Conservation (phyloP, 805 yeast genomes). For the Teunomyces lycoperdinae region DNA sequence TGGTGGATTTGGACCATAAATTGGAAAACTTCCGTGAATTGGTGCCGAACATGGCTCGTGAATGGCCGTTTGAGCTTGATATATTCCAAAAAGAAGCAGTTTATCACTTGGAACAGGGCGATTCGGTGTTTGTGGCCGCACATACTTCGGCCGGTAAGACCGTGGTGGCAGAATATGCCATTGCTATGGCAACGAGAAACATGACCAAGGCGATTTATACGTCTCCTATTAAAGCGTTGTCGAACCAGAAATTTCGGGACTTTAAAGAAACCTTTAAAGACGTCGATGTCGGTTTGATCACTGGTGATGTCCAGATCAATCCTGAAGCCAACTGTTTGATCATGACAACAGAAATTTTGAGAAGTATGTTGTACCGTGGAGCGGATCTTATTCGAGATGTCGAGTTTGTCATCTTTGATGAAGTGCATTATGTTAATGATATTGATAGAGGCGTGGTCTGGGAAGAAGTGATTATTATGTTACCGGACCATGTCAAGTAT, state of each 20-base stretch:
- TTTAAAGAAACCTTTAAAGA: conserved; percentile 77
- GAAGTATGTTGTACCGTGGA: conserved; percentile 95
- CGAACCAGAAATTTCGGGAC: conserved; percentile 88
- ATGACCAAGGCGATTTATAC: conserved; percentile 97
- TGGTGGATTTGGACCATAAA: conserved; percentile 80
- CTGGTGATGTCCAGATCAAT: conserved; percentile 97
- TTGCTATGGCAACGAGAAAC: conserved; percentile 92
- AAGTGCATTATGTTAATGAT: conserved; percentile 96
- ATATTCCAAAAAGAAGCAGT: conserved; percentile 96
- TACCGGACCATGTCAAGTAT: conserved; percentile 93
- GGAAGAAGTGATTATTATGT: conserved; percentile 98
- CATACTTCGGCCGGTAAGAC: conserved; percentile 99
- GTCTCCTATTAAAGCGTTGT: conserved; percentile 88
- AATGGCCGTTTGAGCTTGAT: conserved; percentile 94
- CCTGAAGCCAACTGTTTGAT: conserved; percentile 94
- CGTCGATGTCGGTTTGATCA: conserved; percentile 86
- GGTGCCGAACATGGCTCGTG: conserved; percentile 89
- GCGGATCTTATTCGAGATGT: conserved; percentile 96
- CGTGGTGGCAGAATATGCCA: conserved; percentile 97
- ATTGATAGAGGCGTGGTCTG: conserved; percentile 97
- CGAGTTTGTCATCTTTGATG: conserved; percentile 96
- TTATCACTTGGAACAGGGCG: conserved; percentile 94
- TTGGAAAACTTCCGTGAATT: conserved; percentile 82
- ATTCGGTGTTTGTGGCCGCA: conserved; percentile 97
- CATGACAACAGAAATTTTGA: conserved; percentile 95